Evolutionary conservation across 495 filamentous ascomycete genomes (phyloP), one percentile per base, ranked within the genome.

Genomic region (Antarctomyces pellizariae): DNA sequence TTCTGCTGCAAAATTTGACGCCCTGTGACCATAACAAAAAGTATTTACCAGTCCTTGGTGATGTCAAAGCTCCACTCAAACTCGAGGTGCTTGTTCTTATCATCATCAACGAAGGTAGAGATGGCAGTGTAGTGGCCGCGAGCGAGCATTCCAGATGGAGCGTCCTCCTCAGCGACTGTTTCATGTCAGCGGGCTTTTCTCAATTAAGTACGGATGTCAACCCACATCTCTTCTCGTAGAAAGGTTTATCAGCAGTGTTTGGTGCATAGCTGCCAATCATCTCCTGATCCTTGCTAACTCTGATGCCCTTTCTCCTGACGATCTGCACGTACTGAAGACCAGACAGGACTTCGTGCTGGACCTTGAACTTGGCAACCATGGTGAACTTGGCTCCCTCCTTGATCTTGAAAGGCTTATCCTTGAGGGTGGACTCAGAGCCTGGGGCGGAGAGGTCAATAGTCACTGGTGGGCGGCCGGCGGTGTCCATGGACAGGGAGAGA

Each of bases 11-110:
- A n/a, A n/a, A n/a, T n/a, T n/a, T n/a, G n/a, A n/a, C n/a, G n/a
- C n/a, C n/a, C n/a, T n/a, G n/a, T n/a, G n/a, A n/a, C n/a, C n/a
- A n/a, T n/a, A n/a, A n/a, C n/a, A n/a, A n/a, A n/a, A n/a, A 3
- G 6, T 3, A 24, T 42, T 28, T 67, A 73, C 89, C 86, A 95
- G 44, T 84, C 75, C 60, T 93, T 97, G 47, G 66, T 61, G 43
- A 97, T 91, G 38, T 91, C 73, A 39, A 97, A 93, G 26, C 64
- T 59, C 86, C 86, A 97, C 31, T 83, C 70, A 50, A 97, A 95
- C 39, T 68, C 52, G 20, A 97, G 58, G 48, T 95, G 79, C 16
- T 57, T 67, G 46, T 77, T 64, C 35, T 76, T 59, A 52, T 97
- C 86, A 35, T 97, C 86, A 45, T 97, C 86, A 29, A 86, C 54